Evolutionary conservation across 306 rosid species (phyloP).

Genomic region (Sicyos edulis): DNA sequence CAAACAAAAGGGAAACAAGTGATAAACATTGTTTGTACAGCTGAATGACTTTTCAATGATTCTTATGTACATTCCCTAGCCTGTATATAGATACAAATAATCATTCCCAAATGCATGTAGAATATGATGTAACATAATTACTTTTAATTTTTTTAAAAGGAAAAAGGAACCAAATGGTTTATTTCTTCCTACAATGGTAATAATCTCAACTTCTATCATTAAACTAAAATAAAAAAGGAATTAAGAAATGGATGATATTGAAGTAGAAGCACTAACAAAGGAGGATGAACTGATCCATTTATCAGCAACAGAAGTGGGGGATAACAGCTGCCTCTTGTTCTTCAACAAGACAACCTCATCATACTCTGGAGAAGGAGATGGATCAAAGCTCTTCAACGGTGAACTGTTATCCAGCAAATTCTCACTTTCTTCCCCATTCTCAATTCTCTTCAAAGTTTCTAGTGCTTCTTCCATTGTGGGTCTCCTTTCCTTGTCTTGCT

Average conservation of each 20-base stretch:
- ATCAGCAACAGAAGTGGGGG: slow-evolving; percentile 38
- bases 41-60: background rate
- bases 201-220: background rate
- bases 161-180: background rate
- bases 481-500: slow-evolving; percentile 53
- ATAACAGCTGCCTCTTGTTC: slow-evolving; percentile 25
- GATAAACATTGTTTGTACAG: background rate
- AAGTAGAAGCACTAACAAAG: slow-evolving; percentile 30
- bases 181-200: background rate
- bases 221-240: background rate
- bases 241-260: slow-evolving; percentile 5
- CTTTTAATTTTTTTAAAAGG: background rate
- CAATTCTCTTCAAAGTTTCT: slow-evolving; percentile 37
- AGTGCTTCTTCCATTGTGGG: slow-evolving; percentile 62
- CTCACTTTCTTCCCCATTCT: slow-evolving; percentile 27
- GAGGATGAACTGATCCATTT: slow-evolving; percentile 36
- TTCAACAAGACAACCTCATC: slow-evolving; percentile 30
- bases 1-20: background rate
- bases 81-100: background rate
- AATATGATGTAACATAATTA: background rate
- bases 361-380: slow-evolving; percentile 34
- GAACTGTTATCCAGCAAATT: slow-evolving; percentile 16
- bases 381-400: background rate
- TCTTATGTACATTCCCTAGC: slow-evolving; percentile 15
- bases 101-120: background rate